These are phyloP conservation scores for Nicotiana undulata DNA, from an alignment of 257 asterid species.

Conservation along the genomic window DNA sequence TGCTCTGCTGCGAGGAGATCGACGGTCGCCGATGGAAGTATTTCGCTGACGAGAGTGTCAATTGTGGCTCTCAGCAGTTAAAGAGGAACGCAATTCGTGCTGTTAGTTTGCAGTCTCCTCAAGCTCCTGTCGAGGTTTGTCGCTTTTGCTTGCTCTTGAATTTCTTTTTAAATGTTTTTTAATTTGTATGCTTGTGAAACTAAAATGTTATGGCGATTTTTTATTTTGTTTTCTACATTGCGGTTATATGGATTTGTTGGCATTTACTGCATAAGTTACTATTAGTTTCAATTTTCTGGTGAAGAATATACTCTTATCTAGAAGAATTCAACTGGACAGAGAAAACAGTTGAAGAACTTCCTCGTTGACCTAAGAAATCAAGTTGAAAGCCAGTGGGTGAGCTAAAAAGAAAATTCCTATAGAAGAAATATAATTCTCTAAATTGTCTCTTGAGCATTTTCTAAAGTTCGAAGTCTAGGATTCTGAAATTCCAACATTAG, in stretches of 20 bases:
- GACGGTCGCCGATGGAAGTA: constrained; percentile 87
- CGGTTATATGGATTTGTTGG: background rate
- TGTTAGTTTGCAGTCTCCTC: constrained; percentile 72
- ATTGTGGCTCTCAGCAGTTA: constrained; percentile 32
- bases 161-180: background rate
- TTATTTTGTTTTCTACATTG: background rate
- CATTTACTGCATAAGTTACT: background rate
- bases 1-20: constrained; percentile 87
- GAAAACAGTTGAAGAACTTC: background rate
- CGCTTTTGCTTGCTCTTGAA: background rate
- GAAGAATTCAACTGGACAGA: background rate
- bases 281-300: background rate
- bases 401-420: background rate
- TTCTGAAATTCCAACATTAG: background rate
- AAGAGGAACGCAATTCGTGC: constrained; percentile 66
- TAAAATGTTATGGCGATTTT: too few relatives aligned
- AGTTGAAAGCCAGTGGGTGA: background rate
- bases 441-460: background rate
- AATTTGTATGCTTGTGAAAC: too few relatives aligned
- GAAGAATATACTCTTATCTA: background rate
- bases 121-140: constrained; percentile 66
- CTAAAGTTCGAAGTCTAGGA: background rate
- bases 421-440: background rate
- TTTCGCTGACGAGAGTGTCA: constrained; percentile 37
- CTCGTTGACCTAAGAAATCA: background rate